Percentiles rank a stretch among this genome's conserved stretches.
phyloP scores from a whole-genome alignment of 208 protist genomes.

The Sergeia podlipaevii region DNA sequence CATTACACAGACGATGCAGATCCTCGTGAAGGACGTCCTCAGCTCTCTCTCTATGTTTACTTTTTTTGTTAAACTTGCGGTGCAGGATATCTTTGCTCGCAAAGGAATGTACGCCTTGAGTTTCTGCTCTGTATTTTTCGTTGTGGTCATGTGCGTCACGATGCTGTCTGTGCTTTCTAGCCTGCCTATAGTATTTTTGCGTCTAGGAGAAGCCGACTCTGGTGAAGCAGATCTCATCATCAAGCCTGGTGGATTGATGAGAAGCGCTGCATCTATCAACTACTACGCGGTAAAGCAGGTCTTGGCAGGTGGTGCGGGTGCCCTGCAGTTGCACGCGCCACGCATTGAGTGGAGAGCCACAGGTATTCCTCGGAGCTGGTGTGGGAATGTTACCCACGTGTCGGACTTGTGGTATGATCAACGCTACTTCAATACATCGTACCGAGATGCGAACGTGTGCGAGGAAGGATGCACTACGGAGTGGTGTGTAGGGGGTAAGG shows the following conservation, averaged over 20 bases:
- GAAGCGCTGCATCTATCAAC: conserved; percentile 31
- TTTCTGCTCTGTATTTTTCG: conserved; percentile 55
- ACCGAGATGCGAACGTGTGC: background rate
- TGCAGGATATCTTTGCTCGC: conserved; percentile 17
- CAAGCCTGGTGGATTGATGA: conserved; percentile 26
- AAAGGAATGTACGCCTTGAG: conserved; percentile 47
- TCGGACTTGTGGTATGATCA: conserved; percentile 10
- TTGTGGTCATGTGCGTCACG: conserved; percentile 51
- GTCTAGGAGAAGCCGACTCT: conserved; percentile 34
- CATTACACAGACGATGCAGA: background rate
- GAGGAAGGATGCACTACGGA: too few relatives aligned
- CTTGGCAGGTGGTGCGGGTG: conserved; percentile 1
- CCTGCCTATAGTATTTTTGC: conserved; percentile 60
- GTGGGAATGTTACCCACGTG: background rate
- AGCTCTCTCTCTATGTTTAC: conserved; percentile 8
- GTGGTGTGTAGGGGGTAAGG: too few relatives aligned
- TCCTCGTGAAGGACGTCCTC: conserved; percentile 2
- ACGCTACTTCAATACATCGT: background rate
- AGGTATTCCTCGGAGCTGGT: conserved; percentile 3
- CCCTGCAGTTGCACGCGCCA: conserved; percentile 25
- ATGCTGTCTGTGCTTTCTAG: conserved; percentile 59
- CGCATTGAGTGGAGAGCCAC: conserved; percentile 12
- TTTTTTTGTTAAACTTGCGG: conserved; percentile 30
- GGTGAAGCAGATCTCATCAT: conserved; percentile 51
- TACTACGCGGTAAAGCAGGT: conserved; percentile 32